phyloP scores from a whole-genome alignment of 108 stramenopile species.

The Licmophora abbreviata region DNA sequence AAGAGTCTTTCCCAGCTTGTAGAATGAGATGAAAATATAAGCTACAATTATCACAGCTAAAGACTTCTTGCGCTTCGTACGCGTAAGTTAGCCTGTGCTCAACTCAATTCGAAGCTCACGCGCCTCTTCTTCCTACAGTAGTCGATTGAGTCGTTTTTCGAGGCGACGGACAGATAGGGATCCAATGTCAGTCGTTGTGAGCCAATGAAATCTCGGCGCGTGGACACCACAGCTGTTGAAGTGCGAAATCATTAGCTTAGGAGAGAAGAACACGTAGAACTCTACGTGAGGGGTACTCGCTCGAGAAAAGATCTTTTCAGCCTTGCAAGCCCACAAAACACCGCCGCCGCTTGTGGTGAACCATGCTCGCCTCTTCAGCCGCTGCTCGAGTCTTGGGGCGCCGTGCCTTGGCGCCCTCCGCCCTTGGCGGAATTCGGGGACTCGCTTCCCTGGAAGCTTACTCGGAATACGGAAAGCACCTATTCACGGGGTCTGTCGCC shows the following conservation, averaged over 20 bases:
- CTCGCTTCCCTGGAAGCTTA: conserved; percentile 71
- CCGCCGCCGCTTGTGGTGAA: too few relatives aligned
- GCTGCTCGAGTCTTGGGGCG: conserved; percentile 52
- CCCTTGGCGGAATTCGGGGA: conserved; percentile 20
- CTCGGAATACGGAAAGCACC: conserved; percentile 76
- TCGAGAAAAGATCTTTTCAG: not conserved
- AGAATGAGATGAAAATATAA: conserved; percentile 2
- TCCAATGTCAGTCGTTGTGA: too few relatives aligned
- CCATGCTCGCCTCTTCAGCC: conserved; percentile 56
- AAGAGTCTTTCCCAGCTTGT: conserved; percentile 1
- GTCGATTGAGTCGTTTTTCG: too few relatives aligned
- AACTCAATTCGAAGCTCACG: too few relatives aligned
- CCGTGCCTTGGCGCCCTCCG: conserved; percentile 13
- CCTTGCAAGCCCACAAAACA: too few relatives aligned
- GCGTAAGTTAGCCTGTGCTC: too few relatives aligned
- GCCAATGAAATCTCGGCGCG: too few relatives aligned
- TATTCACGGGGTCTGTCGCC: conserved; percentile 86
- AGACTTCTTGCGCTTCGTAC: not conserved
- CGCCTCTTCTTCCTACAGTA: too few relatives aligned
- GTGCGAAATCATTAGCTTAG: too few relatives aligned
- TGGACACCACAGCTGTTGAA: too few relatives aligned
- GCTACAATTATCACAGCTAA: not conserved
- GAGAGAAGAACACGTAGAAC: too few relatives aligned
- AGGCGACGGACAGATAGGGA: too few relatives aligned
- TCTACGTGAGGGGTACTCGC: not conserved